Base-by-base conservation (phyloP, 768 basidiomycete genomes). In the Candolleomyces aberdarensis region DNA sequence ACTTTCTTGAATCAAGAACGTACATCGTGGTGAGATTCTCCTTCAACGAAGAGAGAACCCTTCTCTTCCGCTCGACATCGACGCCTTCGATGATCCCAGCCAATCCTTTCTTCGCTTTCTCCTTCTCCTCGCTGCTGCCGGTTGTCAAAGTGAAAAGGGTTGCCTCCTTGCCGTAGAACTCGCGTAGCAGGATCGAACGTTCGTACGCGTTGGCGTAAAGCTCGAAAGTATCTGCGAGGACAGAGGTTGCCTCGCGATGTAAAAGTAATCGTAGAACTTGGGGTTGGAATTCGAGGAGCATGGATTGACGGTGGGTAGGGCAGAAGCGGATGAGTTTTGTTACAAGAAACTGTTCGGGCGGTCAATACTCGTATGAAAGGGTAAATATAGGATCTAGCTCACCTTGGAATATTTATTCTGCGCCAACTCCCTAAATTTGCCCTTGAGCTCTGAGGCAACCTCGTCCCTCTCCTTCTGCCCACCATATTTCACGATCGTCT, bases 321-420 rank as follows among this genome's bases (percentile, higher is more conserved):
- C 92, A 90, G 47, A 85, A 74, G 9, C 89, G 84, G 63, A 93
- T 85, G 51, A 95, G 81, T 74, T 94, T 95, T 9, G 84, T 82
- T 29, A 93, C 85, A 14, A 95, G 78, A 69, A 93, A 94, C 91
- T 94, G 63, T 11, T 57, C 11, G 31, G 48, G 48, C 31, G 47
- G 50, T 15, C 58, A 49, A 40, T 40, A 64, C 7, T 36, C 2
- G 31, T n/a, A 11, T 39, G n/a, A 8, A 19, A 22, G 14, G 11
- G 17, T 26, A 10, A 54, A 1, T 11, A 39, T 4, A 47, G n/a
- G 36, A 1, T 15, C 26, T 14, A 32, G 67, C 78, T 54, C 61
- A 90, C 93, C 81, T 94, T 96, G 41, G 93, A 94, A 71, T 97
- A 97, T 75, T 90, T 94, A 68, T 85, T 91, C 73, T 92, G 89